Evolutionary conservation across 257 asterid genomes (phyloP).

Genomic region (Cinchona pubescens): DNA sequence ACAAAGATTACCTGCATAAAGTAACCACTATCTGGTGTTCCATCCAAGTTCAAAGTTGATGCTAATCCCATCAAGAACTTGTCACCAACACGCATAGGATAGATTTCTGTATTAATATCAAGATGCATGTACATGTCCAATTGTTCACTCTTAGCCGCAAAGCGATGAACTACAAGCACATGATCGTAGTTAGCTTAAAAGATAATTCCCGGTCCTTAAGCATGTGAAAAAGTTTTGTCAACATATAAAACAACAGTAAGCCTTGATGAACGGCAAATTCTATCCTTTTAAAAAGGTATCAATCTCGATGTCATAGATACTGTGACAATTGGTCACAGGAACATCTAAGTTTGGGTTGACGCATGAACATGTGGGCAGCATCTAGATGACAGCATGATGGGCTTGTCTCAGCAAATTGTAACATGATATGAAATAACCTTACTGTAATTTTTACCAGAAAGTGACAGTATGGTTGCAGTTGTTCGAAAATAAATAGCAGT

Average conservation of each 20-base stretch:
- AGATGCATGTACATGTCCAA: slow-evolving; percentile 78
- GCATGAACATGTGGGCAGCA: too few species aligned
- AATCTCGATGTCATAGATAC: not conserved
- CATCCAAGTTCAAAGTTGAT: slow-evolving; percentile 88
- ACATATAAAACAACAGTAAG: not conserved
- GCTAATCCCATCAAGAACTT: slow-evolving; percentile 88
- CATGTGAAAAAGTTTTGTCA: not conserved
- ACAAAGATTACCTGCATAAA: slow-evolving; percentile 58
- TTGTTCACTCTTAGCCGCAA: slow-evolving; percentile 82
- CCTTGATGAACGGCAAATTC: not conserved
- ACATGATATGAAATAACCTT: not conserved
- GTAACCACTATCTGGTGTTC: slow-evolving; percentile 85
- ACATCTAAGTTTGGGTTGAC: not conserved
- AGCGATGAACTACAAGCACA: slow-evolving; percentile 52
- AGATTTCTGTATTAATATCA: slow-evolving; percentile 72
- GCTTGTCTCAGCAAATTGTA: not conserved
- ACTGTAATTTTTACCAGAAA: not conserved
- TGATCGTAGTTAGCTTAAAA: not conserved
- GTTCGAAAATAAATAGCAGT: not conserved
- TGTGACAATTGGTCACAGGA: not conserved
- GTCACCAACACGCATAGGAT: slow-evolving; percentile 70
- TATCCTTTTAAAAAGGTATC: not conserved
- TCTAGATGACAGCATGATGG: not conserved
- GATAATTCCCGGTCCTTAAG: not conserved
- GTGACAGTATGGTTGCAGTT: not conserved